A percentile compares a stretch with the other conserved stretches of the same genome.
Conservation (phyloP, 2,329 filamentous ascomycete species). For the Albifimbria verrucaria region DNA sequence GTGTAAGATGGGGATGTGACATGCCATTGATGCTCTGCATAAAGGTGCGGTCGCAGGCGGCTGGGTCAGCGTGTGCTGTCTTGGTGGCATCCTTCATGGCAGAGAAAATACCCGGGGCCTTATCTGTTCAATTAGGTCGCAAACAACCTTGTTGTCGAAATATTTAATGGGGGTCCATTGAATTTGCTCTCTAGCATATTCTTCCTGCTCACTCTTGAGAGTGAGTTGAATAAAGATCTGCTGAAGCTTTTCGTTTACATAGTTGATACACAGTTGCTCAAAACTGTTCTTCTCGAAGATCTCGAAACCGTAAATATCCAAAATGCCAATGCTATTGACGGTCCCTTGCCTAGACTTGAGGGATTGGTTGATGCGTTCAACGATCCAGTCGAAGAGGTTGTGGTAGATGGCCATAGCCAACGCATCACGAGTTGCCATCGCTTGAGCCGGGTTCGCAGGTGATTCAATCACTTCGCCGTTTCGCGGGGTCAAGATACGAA, state of each 20-base stretch:
- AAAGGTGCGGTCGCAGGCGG: constrained; percentile 92
- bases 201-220: constrained; percentile 93
- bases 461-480: constrained; percentile 66
- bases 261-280: constrained; percentile 99
- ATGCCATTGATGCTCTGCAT: constrained; percentile 90
- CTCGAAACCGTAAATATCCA: constrained; percentile 99
- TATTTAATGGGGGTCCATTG: constrained; percentile 99
- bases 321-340: constrained; percentile 85
- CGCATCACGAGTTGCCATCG: constrained; percentile 81
- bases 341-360: constrained; percentile 73
- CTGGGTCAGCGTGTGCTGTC: constrained; percentile 94
- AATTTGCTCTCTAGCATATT: constrained; percentile 94
- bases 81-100: constrained; percentile 97
- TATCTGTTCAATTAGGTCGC: constrained; percentile 90
- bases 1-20: constrained; percentile 86
- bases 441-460: constrained; percentile 84
- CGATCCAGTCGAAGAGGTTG: constrained; percentile 99
- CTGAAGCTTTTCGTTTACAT: constrained; percentile 98
- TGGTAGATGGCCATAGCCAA: constrained; percentile 94
- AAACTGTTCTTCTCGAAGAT: constrained; percentile 99
- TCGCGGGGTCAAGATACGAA: constrained; percentile 73
- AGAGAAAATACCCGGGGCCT: constrained; percentile 91
- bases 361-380: constrained; percentile 85
- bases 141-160: constrained; percentile 99
- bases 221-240: constrained; percentile 99